Conservation (phyloP, 164 flowering plant species). For the Pachysandra terminalis region DNA sequence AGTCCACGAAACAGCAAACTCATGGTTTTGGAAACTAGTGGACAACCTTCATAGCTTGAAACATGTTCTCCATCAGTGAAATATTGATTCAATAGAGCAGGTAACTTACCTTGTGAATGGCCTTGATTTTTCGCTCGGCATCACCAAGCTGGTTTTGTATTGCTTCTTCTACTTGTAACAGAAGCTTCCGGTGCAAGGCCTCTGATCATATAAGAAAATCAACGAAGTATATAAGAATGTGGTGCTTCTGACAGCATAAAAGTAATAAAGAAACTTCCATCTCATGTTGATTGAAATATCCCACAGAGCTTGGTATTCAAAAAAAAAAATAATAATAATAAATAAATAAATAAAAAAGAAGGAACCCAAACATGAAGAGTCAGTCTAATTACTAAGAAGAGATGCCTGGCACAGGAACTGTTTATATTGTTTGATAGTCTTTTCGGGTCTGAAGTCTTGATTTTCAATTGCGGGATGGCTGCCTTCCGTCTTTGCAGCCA, state of each 20-base stretch:
- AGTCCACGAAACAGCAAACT: background rate
- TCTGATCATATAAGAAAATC: slow-evolving; percentile 33
- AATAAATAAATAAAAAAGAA: too few relatives aligned
- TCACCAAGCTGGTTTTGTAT: slow-evolving; percentile 45
- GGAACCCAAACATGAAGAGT: too few relatives aligned
- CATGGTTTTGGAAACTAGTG: background rate
- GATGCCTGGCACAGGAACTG: background rate
- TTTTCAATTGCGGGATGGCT: background rate
- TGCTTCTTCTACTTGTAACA: slow-evolving; percentile 56
- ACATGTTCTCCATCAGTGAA: background rate
- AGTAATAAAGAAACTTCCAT: background rate
- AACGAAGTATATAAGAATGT: slow-evolving; percentile 7
- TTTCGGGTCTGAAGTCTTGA: background rate
- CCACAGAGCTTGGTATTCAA: background rate
- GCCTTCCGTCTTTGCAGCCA: background rate
- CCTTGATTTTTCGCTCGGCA: slow-evolving; percentile 50
- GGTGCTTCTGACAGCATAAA: slow-evolving; percentile 1
- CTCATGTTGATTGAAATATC: background rate
- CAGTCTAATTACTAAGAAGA: too few relatives aligned
- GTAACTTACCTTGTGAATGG: slow-evolving; percentile 57
- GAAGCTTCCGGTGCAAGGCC: slow-evolving; percentile 57
- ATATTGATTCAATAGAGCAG: background rate
- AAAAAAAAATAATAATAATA: too few relatives aligned
- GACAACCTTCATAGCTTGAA: background rate
- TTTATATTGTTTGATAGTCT: too few relatives aligned